Evolutionary conservation across 2,329 filamentous ascomycete genomes (phyloP).

Genomic region (Orbilia ellipsospora): DNA sequence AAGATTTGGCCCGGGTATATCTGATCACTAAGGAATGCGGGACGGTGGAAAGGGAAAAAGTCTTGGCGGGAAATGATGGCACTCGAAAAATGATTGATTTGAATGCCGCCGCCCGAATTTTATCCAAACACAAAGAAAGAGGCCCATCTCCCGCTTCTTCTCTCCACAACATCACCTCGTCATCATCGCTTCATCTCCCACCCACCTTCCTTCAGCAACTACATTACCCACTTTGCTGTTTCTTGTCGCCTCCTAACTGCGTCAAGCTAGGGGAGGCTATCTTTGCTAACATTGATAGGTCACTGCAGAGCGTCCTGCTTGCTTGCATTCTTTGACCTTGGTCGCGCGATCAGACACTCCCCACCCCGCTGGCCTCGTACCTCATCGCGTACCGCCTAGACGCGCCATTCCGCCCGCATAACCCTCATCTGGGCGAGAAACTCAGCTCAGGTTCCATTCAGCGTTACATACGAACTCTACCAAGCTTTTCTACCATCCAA

Average conservation of each 20-base stretch:
- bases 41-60: conserved; percentile 1
- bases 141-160: conserved; percentile 2
- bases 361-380: conserved; percentile 13
- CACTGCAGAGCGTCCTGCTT: background rate
- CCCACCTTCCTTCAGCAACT: conserved; percentile 1
- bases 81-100: conserved; percentile 11
- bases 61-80: conserved; percentile 48
- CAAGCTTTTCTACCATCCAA: background rate
- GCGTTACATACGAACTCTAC: background rate
- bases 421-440: background rate
- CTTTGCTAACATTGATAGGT: background rate
- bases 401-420: conserved; percentile 24
- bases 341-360: conserved; percentile 48
- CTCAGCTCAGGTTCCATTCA: background rate
- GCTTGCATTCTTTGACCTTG: conserved; percentile 5
- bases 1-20: background rate
- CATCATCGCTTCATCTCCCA: conserved; percentile 15
- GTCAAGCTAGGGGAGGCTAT: background rate
- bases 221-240: conserved; percentile 12
- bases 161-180: conserved; percentile 1
- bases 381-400: conserved; percentile 31
- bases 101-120: conserved; percentile 36
- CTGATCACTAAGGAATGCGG: conserved; percentile 22
- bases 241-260: conserved; percentile 5
- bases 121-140: conserved; percentile 3